phyloP scores from a whole-genome alignment of 2,329 filamentous ascomycete species.

The Microdochium nivale region DNA sequence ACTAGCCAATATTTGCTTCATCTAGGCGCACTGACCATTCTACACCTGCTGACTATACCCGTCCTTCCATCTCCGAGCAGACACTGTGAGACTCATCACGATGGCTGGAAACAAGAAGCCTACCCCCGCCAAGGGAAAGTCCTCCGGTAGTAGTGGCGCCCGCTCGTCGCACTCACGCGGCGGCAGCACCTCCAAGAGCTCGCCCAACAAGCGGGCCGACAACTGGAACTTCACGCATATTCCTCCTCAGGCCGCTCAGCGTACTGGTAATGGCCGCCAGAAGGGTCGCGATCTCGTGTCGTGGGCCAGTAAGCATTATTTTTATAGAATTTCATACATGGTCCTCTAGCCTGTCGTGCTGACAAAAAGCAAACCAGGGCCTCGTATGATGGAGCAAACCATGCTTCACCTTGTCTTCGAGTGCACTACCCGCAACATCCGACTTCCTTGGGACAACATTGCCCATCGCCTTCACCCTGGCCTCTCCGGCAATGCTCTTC shows the following conservation, averaged over 20 bases:
- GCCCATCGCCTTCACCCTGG: conserved; percentile 32
- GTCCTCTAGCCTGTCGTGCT: not conserved
- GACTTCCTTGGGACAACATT: conserved; percentile 29
- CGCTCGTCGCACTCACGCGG: not conserved
- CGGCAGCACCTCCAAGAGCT: not conserved
- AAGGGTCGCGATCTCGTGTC: conserved; percentile 28
- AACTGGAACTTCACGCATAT: conserved; percentile 7
- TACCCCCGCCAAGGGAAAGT: not conserved
- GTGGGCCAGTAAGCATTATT: conserved; percentile 31
- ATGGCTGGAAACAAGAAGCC: not conserved
- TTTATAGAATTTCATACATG: no score
- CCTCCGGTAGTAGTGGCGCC: not conserved
- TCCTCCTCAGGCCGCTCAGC: conserved; percentile 6
- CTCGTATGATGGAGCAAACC: conserved; percentile 37
- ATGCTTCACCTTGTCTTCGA: conserved; percentile 32
- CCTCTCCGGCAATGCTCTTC: conserved; percentile 26
- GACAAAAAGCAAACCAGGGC: conserved; percentile 19
- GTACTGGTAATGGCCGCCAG: conserved; percentile 18
- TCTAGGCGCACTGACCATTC: not conserved
- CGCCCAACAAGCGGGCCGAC: conserved; percentile 1
- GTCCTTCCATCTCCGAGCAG: not conserved
- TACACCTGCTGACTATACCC: not conserved
- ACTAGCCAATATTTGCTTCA: no score
- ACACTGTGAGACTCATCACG: not conserved
- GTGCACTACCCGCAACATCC: conserved; percentile 18